Evolutionary conservation across 2,329 filamentous ascomycete genomes (phyloP), one percentile per base, ranked within the genome.

Genomic region (Verticillium isaacii): DNA sequence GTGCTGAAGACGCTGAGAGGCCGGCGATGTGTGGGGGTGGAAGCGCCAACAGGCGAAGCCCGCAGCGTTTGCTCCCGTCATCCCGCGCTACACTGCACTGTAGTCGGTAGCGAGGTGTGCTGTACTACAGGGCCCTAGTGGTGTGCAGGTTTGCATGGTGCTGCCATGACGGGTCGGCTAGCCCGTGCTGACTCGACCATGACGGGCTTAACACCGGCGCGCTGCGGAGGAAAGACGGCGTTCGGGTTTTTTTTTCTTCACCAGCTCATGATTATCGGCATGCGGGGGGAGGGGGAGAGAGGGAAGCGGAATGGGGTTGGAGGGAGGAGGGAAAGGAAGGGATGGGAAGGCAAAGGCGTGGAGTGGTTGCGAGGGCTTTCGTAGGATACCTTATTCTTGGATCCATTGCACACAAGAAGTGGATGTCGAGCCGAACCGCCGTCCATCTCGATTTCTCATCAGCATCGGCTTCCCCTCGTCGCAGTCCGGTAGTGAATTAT

Each of bases 401-500:
- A 41, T 41, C 37, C 37, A 41, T 19, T n/a, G 6, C 37, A 15
- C 37, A n/a, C 4, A 15, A 3, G 2, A 37, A 11, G 15, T 36
- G 34, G 34, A 14, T 36, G 34, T 14, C 14, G 5, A 29, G 34
- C 34, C 15, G n/a, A n/a, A n/a, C 15, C 5, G 41, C 9, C 54
- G 15, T 17, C 55, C 54, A 23, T 17, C 55, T 56, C 19, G 55
- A 32, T 37, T 34, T 56, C 29, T 34, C 29, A 50, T 68, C 41
- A 4, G 29, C 39, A 41, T 68, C 36, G 39, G 50, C 19, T 54
- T 69, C 19, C 66, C 64, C 15, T 68, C 66, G 1, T 59, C 50
- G 8, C 67, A 69, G 29, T 29, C 29, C 29, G 29, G 50, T 72
- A 71, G 63, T 68, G 69, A 36, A 66, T 68, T 62, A 69, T 70